Evolutionary conservation across 2,329 filamentous ascomycete species (phyloP).

Genomic region (Penicillium sp.): DNA sequence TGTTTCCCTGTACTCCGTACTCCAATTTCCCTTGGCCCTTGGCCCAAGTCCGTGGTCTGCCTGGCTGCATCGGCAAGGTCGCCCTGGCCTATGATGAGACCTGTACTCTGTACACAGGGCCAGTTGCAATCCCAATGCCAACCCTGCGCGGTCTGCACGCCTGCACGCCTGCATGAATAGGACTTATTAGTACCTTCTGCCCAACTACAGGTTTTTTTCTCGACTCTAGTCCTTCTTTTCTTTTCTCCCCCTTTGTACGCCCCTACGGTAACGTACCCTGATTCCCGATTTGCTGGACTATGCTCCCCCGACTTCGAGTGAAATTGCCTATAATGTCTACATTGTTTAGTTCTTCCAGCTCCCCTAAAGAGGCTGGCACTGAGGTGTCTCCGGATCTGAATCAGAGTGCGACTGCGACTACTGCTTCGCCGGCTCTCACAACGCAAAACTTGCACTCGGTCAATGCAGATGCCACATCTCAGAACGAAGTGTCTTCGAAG

Average conservation of each 20-base stretch:
- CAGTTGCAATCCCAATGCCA: constrained; percentile 18
- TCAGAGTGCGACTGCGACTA: not conserved
- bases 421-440: not conserved
- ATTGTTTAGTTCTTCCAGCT: constrained; percentile 13
- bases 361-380: constrained; percentile 10
- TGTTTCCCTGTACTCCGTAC: constrained; percentile 8
- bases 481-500: constrained; percentile 8
- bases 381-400: not conserved
- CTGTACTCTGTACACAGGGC: constrained; percentile 20
- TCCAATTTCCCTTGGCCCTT: constrained; percentile 2
- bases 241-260: not conserved
- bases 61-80: constrained; percentile 20
- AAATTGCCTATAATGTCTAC: constrained; percentile 11
- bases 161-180: not conserved
- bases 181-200: constrained; percentile 1
- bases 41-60: constrained; percentile 2
- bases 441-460: not conserved
- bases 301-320: not conserved
- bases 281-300: not conserved
- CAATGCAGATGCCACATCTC: constrained; percentile 6
- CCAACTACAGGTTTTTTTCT: not conserved
- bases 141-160: constrained; percentile 8
- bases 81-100: constrained; percentile 22
- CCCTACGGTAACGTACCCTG: not conserved
- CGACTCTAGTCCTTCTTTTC: not conserved